Evolutionary conservation across 805 yeast genomes (phyloP).

Genomic region (Hanseniaspora meyeri): DNA sequence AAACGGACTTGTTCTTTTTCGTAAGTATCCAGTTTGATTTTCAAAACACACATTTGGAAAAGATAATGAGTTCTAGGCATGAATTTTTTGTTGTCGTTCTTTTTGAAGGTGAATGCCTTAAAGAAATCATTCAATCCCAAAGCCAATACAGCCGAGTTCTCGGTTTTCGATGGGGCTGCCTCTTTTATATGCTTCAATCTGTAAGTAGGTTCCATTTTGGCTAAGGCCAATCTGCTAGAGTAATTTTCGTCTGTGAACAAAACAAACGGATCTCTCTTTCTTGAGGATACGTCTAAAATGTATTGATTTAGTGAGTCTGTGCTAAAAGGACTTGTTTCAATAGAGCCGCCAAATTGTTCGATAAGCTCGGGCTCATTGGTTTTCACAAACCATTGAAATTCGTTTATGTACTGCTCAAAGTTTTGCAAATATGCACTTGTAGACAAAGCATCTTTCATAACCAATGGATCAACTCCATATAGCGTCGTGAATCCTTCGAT

Average conservation of each 20-base stretch:
- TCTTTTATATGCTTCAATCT: neutral
- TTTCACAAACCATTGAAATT: constrained; percentile 5
- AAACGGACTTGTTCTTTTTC: neutral
- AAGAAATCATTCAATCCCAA: neutral
- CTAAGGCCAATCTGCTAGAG: neutral
- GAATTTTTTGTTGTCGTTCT: neutral
- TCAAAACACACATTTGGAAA: neutral
- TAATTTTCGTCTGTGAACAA: neutral
- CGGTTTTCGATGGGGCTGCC: neutral
- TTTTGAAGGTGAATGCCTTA: neutral
- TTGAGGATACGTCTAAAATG: neutral
- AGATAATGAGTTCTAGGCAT: neutral
- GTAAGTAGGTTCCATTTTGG: neutral
- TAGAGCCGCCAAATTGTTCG: neutral
- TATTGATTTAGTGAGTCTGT: neutral
- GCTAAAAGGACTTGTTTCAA: constrained; percentile 5
- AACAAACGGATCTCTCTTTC: neutral
- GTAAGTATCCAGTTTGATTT: neutral
- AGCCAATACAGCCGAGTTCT: neutral
- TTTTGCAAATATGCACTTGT: neutral
- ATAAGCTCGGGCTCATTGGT: neutral
- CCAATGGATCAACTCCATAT: neutral
- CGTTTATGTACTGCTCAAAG: neutral
- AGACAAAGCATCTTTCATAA: neutral
- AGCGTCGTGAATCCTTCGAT: neutral